Conservation (phyloP, 306 rosid genomes). For the Casuarina glauca region DNA sequence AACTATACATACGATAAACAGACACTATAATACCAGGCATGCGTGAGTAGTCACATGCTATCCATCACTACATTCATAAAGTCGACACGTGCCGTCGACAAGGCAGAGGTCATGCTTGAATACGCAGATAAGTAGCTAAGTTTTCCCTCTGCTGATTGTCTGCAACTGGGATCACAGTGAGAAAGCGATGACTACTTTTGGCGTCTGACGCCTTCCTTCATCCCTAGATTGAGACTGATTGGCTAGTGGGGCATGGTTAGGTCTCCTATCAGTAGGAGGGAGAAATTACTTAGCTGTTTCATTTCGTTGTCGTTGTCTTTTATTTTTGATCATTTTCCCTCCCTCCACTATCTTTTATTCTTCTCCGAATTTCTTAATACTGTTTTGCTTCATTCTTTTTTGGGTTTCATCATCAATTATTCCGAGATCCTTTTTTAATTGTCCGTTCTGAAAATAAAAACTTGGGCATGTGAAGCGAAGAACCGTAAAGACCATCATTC, state of each 20-base stretch:
- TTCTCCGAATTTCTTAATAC: neutral
- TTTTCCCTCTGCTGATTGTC: neutral
- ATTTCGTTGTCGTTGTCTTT: neutral
- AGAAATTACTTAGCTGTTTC: neutral
- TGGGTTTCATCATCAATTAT: no score
- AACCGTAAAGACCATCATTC: no score
- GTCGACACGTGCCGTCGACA: neutral
- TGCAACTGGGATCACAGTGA: neutral
- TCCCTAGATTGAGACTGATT: conserved; percentile 7
- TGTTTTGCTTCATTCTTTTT: neutral
- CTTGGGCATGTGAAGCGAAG: no score
- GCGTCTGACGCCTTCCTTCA: conserved; percentile 13
- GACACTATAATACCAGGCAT: neutral
- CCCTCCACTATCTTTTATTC: neutral
- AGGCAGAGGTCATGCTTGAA: neutral
- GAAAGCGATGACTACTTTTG: neutral
- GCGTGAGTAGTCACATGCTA: neutral
- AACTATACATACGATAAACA: neutral
- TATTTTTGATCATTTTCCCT: neutral
- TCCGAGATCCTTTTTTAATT: no score
- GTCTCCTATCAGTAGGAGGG: conserved; percentile 1
- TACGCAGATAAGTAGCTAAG: neutral
- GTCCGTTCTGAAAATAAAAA: no score
- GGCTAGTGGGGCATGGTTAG: conserved; percentile 21
- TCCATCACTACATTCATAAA: neutral